A percentile compares a stretch with the other conserved stretches of the same genome.
These are phyloP conservation scores for Entomortierella chlamydospora DNA, from an alignment of 192 early-diverging fungal genomes.

Conservation along the genomic window DNA sequence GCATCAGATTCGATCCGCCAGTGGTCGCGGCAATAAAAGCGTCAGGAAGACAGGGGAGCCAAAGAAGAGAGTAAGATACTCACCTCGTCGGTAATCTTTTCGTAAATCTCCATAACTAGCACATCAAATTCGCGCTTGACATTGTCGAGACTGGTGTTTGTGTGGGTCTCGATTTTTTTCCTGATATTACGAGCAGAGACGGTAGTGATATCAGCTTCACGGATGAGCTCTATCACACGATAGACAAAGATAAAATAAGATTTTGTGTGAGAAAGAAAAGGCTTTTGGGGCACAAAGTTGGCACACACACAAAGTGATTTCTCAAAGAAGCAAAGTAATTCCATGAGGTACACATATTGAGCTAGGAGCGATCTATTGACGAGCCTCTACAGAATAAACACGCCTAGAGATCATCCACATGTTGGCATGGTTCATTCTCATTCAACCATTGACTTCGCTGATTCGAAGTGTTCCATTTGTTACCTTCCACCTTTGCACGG, in stretches of 20 bases:
- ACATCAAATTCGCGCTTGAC: constrained; percentile 51
- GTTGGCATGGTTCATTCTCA: not conserved
- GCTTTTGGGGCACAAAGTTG: too few species aligned
- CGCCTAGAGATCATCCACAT: too few species aligned
- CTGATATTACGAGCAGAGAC: constrained; percentile 53
- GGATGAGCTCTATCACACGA: constrained; percentile 29
- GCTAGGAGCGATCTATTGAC: too few species aligned
- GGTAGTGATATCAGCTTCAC: constrained; percentile 49
- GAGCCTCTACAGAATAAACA: too few species aligned
- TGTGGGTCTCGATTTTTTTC: constrained; percentile 42
- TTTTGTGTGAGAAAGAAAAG: not conserved
- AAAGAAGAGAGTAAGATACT: not conserved
- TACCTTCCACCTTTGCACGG: constrained; percentile 41
- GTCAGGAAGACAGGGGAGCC: not conserved
- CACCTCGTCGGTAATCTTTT: constrained; percentile 40
- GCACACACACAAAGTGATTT: too few species aligned
- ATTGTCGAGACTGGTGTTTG: constrained; percentile 21
- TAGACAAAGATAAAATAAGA: not conserved
- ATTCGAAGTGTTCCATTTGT: not conserved
- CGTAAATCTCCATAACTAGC: constrained; percentile 54
- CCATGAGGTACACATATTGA: too few species aligned
- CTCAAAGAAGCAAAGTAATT: too few species aligned
- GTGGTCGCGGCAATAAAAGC: too few species aligned
- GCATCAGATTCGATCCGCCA: too few species aligned
- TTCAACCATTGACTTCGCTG: not conserved